These are phyloP conservation scores for Ochetophila trinervis DNA, from an alignment of 306 rosid species.

Conservation along the genomic window DNA sequence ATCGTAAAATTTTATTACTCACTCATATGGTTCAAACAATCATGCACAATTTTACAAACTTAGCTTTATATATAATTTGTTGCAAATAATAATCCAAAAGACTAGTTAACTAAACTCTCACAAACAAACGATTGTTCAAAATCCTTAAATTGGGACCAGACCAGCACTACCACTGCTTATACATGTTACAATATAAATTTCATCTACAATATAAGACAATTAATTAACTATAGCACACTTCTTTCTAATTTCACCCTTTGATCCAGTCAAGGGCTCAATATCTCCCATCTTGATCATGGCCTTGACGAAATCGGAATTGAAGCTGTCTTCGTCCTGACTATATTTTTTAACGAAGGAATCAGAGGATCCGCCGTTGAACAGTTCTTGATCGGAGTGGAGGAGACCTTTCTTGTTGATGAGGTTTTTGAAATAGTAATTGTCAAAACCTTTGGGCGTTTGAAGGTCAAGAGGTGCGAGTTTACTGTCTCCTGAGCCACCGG, in stretches of 20 bases:
- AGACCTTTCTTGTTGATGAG: constrained; percentile 57
- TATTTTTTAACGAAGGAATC: constrained; percentile 56
- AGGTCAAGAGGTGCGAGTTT: constrained; percentile 52
- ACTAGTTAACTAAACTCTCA: no score
- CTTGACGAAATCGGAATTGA: constrained; percentile 44
- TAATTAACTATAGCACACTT: constrained; percentile 49
- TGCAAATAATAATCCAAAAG: no score
- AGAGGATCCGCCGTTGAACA: constrained; percentile 66
- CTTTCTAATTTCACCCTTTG: constrained; percentile 69
- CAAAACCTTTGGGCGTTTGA: constrained; percentile 48
- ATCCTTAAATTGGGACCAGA: no score
- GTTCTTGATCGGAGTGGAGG: constrained; percentile 65
- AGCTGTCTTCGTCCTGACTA: constrained; percentile 28
- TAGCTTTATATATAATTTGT: no score
- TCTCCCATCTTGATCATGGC: constrained; percentile 86
- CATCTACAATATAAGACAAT: background rate
- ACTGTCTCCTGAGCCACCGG: constrained; percentile 46
- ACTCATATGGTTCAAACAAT: no score
- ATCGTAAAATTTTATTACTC: no score
- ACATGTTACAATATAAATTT: background rate
- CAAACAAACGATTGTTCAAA: no score
- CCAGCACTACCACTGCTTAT: no score
- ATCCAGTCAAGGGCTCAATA: constrained; percentile 61
- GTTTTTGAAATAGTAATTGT: constrained; percentile 59
- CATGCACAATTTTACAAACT: no score